Base-by-base conservation (phyloP, 805 yeast genomes). In the Lachancea mirantina region DNA sequence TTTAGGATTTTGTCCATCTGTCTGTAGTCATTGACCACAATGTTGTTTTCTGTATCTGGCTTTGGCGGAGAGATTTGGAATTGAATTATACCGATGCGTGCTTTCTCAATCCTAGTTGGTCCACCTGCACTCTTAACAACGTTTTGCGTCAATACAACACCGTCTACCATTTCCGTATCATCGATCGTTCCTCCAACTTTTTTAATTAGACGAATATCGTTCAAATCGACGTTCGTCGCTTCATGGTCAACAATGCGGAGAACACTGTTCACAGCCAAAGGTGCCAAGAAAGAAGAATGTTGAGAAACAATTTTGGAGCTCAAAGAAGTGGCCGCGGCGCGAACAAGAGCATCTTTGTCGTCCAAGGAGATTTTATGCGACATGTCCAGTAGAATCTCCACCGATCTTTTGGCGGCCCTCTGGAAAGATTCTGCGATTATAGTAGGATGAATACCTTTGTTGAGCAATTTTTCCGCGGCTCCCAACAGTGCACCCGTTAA, bases 1-100 rank as follows among this genome's bases (percentile, higher is more conserved):
- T 94, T 92, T 56, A 92, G 70, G 48, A 92, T 92, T 66, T 89
- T 92, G 63, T 92, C 99, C 99, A 92, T 92, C 64, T 92, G 98
- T 62, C 98, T 76, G 67, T 92, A 92, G 61, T 92, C 99, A 55
- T 84, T 92, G 35, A 92, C 97, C 37, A 92, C 95, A 30, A 92
- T 89, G 56, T 88, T 89, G 61, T 92, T 92, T 65, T 92, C 98
- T 81, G 94, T 81, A 55, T 87, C 96, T 14, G 96, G 96, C 57
- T 87, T 87, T 45, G 96, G 96, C 15, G 96, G 96, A 14, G 95
- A 84, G 42, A 87, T 72, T 68, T 84, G 98, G 68, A 84, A 92
- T 67, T 87, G 99, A 52, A 83, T 74, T 53, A 83, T 72, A 18
- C 83, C 97, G 55, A 85, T 85, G 45, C 71, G 73, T 10, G 98